Conservation (phyloP, 495 filamentous ascomycete species). For the Coniosporium apollinis region DNA sequence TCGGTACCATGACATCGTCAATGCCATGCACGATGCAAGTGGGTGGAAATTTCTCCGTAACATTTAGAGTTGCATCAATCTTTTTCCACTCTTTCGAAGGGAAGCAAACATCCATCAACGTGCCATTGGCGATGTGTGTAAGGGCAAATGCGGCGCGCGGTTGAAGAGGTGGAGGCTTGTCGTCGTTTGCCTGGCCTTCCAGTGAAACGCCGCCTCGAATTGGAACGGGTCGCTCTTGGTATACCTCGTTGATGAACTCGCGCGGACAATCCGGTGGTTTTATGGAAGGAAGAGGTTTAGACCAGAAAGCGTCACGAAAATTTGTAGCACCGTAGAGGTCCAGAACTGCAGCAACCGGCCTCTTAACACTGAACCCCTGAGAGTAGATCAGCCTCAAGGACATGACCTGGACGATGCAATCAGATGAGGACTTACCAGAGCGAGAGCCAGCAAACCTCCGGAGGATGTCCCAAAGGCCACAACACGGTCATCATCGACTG, state of each 20-base stretch:
- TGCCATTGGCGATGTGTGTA: conserved; percentile 1
- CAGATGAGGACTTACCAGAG: neutral
- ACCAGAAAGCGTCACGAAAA: conserved; percentile 1
- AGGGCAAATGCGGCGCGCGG: conserved; percentile 1
- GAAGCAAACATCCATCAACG: conserved; percentile 2
- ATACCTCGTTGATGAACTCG: conserved; percentile 1
- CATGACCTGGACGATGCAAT: neutral
- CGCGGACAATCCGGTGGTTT: conserved; percentile 2
- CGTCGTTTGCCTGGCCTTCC: neutral
- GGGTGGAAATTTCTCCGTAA: neutral
- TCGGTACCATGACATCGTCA: conserved; percentile 1
- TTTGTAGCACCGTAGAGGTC: conserved; percentile 4
- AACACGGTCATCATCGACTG: neutral
- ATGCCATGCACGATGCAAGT: conserved; percentile 3
- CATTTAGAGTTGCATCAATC: conserved; percentile 2
- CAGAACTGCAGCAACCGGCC: conserved; percentile 1
- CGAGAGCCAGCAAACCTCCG: neutral
- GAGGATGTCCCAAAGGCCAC: conserved; percentile 1
- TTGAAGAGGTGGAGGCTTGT: neutral
- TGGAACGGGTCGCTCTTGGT: conserved; percentile 1
- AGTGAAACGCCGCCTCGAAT: conserved; percentile 2
- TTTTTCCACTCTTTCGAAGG: conserved; percentile 3
- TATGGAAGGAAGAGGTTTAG: neutral
- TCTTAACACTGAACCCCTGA: conserved; percentile 1
- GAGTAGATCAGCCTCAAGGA: neutral